Conservation (phyloP, 1,284 basidiomycete species). For the Retiboletus flavoniger region DNA sequence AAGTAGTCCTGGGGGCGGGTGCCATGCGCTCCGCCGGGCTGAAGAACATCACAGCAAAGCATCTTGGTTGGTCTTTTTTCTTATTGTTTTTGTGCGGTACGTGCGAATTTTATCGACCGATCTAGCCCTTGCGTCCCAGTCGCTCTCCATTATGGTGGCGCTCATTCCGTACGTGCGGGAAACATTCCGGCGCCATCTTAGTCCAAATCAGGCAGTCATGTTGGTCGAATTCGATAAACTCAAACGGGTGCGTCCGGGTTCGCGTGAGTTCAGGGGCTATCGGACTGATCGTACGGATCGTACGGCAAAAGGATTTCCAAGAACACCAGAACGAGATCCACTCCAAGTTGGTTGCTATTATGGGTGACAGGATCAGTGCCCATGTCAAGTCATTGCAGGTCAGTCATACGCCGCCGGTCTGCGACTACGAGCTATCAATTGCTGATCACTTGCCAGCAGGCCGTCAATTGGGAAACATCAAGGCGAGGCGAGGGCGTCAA, state of each 20-base stretch:
- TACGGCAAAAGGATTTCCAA: constrained; percentile 80
- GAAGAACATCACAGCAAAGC: constrained; percentile 98
- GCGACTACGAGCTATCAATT: background rate
- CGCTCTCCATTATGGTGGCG: constrained; percentile 91
- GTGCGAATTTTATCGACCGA: constrained; percentile 12
- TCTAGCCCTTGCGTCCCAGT: constrained; percentile 91
- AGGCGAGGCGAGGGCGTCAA: constrained; percentile 61
- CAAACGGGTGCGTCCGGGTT: constrained; percentile 67
- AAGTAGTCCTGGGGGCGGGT: constrained; percentile 96
- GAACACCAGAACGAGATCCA: constrained; percentile 99
- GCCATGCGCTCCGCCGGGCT: constrained; percentile 97
- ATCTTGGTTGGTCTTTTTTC: constrained; percentile 62
- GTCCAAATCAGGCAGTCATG: constrained; percentile 92
- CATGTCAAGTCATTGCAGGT: constrained; percentile 83
- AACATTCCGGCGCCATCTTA: constrained; percentile 89
- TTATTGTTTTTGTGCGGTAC: constrained; percentile 13
- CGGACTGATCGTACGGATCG: constrained; percentile 17
- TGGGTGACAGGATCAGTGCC: constrained; percentile 90
- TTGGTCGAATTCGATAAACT: constrained; percentile 98
- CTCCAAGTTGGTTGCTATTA: constrained; percentile 95
- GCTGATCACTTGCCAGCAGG: constrained; percentile 39
- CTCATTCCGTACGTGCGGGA: constrained; percentile 96
- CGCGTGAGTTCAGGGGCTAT: constrained; percentile 2
- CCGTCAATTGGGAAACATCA: constrained; percentile 73
- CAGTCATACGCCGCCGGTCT: constrained; percentile 26